Evolutionary conservation across 495 filamentous ascomycete species (phyloP).

Genomic region (Lophiotrema nucula): DNA sequence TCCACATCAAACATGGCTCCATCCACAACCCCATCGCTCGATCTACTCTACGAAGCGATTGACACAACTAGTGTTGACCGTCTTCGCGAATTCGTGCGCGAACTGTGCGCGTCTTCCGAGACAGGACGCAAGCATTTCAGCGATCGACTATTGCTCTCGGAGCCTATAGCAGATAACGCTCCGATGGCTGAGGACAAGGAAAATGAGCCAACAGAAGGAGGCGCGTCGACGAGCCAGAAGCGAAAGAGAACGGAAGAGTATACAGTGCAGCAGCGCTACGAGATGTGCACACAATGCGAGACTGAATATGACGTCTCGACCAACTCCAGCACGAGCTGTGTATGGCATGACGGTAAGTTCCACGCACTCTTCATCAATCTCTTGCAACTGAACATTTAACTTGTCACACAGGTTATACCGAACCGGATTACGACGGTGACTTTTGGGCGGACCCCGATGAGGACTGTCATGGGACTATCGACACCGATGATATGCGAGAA

Average conservation of each 20-base stretch:
- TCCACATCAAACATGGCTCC: no score
- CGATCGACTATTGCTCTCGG: no score
- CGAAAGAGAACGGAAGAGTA: neutral
- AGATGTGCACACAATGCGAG: slow-evolving; percentile 1
- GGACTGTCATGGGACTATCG: neutral
- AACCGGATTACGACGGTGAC: neutral
- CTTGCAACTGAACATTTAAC: no score
- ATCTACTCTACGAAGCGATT: no score
- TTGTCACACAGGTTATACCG: neutral
- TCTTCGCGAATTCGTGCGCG: no score
- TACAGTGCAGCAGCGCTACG: neutral
- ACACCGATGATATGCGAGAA: neutral
- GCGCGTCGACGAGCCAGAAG: neutral
- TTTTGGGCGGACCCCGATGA: neutral
- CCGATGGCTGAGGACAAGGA: neutral
- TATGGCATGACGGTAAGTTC: slow-evolving; percentile 2
- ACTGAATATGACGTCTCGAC: neutral
- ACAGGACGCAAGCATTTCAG: no score
- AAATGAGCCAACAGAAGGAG: neutral
- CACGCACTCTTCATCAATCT: neutral
- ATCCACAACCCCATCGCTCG: no score
- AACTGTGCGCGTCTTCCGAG: no score
- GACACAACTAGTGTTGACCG: no score
- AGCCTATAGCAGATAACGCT: no score
- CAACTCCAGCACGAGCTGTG: neutral